Base-by-base conservation (phyloP, 208 protist species). In the Endotrypanum monterogeii region DNA sequence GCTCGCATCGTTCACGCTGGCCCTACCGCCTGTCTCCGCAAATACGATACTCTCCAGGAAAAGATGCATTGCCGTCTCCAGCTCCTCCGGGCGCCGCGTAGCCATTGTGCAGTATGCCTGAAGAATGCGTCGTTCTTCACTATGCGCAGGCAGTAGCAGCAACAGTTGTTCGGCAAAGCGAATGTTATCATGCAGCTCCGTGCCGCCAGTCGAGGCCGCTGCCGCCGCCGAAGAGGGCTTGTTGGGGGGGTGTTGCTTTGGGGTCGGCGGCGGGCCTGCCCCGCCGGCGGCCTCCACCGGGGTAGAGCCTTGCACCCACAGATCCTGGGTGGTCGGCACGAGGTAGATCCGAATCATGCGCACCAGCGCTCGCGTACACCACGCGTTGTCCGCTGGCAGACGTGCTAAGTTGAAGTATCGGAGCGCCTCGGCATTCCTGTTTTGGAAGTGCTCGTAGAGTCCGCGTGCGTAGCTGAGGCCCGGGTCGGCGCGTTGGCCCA, bases 311-410 rank as follows among this genome's bases (percentile, higher is more conserved):
- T 37, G 81, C 84, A 74, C 88, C 90, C 90, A 97, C 23, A 97
- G 57, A 57, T 93, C 90, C 74, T 95, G 88, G 16, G 81, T 85
- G 46, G 55, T 92, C 14, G 92, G 91, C 57, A 95, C 93, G 28
- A 99, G 85, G 83, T 98, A 99, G 56, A 99, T 95, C 56, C 97
- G 87, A 69, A 99, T 97, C 97, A 99, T 99, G 18, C 92, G 67
- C 30, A 78, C 84, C 35, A 98, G 71, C 14, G 95, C 95, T 0
- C 78, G 72, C 68, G 85, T 84, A 52, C 92, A 90, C 91, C 92
- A 99, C 57, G 82, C 81, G 70, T 91, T 91, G 73, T 88, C 85
- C 12, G 86, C 81, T 8, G 90, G 89, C 50, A 91, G 68, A 3
- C 98, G 83, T 0, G 93, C 95, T 23, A 77, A 57, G 80, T 98